phyloP scores from a whole-genome alignment of 176 grass and related monocot species.

The Puccinellia tenuiflora region DNA sequence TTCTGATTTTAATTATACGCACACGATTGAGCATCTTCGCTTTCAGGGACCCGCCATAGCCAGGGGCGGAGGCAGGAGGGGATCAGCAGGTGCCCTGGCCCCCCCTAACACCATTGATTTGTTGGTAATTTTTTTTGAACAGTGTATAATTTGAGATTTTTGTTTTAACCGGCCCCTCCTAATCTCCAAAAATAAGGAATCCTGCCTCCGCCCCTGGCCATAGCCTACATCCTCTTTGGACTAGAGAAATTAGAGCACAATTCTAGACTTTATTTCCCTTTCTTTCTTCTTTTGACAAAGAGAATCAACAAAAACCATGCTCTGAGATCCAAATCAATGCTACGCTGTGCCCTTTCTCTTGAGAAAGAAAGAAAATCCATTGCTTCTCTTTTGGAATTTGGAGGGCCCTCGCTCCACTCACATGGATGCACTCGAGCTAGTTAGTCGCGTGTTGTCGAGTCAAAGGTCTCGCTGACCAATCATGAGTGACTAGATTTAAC shows the following conservation, averaged over 20 bases:
- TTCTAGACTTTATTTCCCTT: neutral
- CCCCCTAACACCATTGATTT: no score
- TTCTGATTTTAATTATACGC: neutral
- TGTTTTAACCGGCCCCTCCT: no score
- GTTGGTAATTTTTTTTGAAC: no score
- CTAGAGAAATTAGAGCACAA: neutral
- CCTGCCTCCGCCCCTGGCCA: no score
- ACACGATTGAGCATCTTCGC: neutral
- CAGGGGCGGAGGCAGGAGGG: no score
- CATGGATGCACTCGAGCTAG: constrained; percentile 10
- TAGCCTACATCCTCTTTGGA: neutral
- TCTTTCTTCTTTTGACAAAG: neutral
- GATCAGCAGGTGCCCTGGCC: no score
- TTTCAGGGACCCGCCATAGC: neutral
- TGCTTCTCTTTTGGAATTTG: constrained; percentile 15
- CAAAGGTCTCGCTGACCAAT: constrained; percentile 26
- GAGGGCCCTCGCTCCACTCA: constrained; percentile 11
- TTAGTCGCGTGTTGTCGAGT: constrained; percentile 30
- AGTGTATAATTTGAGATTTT: no score
- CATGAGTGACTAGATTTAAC: constrained; percentile 12
- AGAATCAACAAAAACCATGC: neutral
- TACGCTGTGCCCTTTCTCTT: neutral
- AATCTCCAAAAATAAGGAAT: no score
- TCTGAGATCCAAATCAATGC: constrained; percentile 5
- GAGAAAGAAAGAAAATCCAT: constrained; percentile 20